phyloP scores from a whole-genome alignment of 768 basidiomycete genomes.

The Leccinellum luteum region DNA sequence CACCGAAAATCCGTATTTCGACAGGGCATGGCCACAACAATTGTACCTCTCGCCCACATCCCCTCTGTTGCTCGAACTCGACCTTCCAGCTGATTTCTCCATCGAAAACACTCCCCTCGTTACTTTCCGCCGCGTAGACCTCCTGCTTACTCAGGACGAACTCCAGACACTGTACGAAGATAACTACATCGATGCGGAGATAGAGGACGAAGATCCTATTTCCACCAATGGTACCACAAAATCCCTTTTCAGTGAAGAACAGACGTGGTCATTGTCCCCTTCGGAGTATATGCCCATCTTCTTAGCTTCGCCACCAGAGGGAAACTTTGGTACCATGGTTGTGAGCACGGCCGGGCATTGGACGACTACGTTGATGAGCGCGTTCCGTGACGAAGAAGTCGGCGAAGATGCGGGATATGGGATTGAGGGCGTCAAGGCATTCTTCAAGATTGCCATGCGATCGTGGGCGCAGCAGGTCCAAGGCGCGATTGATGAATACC shows the following conservation, averaged over 20 bases:
- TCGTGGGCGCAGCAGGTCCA: slow-evolving; percentile 56
- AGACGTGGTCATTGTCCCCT: slow-evolving; percentile 51
- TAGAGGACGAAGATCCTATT: slow-evolving; percentile 11
- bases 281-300: slow-evolving; percentile 53
- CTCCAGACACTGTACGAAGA: slow-evolving; percentile 43
- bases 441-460: slow-evolving; percentile 58
- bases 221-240: slow-evolving; percentile 26
- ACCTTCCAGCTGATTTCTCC: slow-evolving; percentile 52
- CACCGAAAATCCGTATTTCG: slow-evolving; percentile 49
- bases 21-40: slow-evolving; percentile 64
- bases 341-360: slow-evolving; percentile 69
- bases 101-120: slow-evolving; percentile 58
- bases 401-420: slow-evolving; percentile 41
- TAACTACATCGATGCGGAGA: slow-evolving; percentile 19
- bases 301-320: slow-evolving; percentile 41
- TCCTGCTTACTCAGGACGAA: slow-evolving; percentile 50
- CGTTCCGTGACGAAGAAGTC: slow-evolving; percentile 33
- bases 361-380: slow-evolving; percentile 56
- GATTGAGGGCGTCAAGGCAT: slow-evolving; percentile 50
- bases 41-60: slow-evolving; percentile 60
- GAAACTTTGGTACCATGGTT: slow-evolving; percentile 59
- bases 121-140: slow-evolving; percentile 63
- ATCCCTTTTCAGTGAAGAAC: slow-evolving; percentile 54
- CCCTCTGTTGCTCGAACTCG: slow-evolving; percentile 30
- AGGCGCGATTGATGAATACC: slow-evolving; percentile 37